Conservation (phyloP, 768 basidiomycete species). For the Lentinula lateritia region DNA sequence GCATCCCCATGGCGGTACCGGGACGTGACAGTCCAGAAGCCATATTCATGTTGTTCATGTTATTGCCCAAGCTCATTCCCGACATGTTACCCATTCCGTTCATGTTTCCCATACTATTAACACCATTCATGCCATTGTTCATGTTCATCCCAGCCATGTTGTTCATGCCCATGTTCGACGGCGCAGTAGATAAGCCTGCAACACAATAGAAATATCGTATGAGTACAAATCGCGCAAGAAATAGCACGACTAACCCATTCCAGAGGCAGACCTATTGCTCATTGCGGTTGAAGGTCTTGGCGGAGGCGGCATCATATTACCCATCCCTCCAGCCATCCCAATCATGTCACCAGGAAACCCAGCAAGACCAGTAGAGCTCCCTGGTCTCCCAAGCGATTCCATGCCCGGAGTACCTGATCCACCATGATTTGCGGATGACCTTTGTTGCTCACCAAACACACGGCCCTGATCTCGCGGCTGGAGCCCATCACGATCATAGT, state of each 20-base stretch:
- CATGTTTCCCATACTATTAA: background rate
- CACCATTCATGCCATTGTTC: background rate
- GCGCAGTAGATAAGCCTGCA: background rate
- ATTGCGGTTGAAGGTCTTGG: conserved; percentile 6
- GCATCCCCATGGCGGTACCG: conserved; percentile 8
- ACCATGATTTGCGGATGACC: background rate
- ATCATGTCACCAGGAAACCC: background rate
- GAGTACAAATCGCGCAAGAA: background rate
- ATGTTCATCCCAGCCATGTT: background rate
- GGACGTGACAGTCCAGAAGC: conserved; percentile 2
- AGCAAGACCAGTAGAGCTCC: background rate
- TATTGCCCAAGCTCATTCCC: background rate
- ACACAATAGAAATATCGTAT: background rate
- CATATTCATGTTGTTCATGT: background rate
- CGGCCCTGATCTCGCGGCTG: background rate
- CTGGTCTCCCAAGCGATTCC: background rate
- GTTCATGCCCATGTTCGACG: background rate
- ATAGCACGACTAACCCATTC: background rate
- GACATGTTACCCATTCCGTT: background rate
- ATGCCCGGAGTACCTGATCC: background rate
- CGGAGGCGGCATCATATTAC: conserved; percentile 6
- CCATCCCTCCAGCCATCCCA: background rate
- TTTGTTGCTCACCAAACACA: conserved; percentile 1
- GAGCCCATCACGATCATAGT: background rate
- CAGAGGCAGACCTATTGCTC: background rate